A percentile compares a stretch with the other conserved stretches of the same genome.
phyloP scores from a whole-genome alignment of 805 yeast species.

The Barnettozyma sp. region DNA sequence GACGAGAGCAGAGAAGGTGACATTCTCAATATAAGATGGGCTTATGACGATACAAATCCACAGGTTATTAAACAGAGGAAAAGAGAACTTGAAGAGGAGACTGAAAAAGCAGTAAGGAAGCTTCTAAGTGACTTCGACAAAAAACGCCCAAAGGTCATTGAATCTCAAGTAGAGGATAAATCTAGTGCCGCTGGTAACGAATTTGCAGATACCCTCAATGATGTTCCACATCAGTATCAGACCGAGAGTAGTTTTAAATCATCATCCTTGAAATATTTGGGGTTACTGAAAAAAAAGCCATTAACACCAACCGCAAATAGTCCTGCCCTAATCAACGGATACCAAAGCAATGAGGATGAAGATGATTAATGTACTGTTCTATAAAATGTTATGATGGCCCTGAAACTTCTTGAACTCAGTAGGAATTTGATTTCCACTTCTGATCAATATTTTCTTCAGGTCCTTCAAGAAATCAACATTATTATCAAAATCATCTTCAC shows the following conservation, averaged over 20 bases:
- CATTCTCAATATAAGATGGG: slow-evolving; percentile 74
- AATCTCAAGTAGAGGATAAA: slow-evolving; percentile 8
- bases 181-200: slow-evolving; percentile 22
- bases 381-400: slow-evolving; percentile 11
- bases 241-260: slow-evolving; percentile 1
- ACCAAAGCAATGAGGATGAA: slow-evolving; percentile 8
- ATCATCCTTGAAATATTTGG: slow-evolving; percentile 2
- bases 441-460: slow-evolving; percentile 17
- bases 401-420: slow-evolving; percentile 16
- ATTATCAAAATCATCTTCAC: slow-evolving; percentile 46
- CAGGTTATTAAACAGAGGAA: slow-evolving; percentile 40
- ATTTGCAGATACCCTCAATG: slow-evolving; percentile 24
- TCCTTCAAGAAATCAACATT: slow-evolving; percentile 37
- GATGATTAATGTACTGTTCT: not conserved
- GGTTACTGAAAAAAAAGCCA: slow-evolving; percentile 2
- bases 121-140: slow-evolving; percentile 31
- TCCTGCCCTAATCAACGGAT: slow-evolving; percentile 4
- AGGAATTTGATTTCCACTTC: slow-evolving; percentile 21
- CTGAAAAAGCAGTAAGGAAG: slow-evolving; percentile 37
- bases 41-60: slow-evolving; percentile 82
- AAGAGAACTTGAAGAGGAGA: slow-evolving; percentile 26
- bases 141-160: slow-evolving; percentile 1
- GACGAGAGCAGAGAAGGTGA: no score
- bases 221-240: slow-evolving; percentile 15
- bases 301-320: not conserved